phyloP scores from a whole-genome alignment of 1,139 yeast species.

The Eremothecium sinecaudum region DNA sequence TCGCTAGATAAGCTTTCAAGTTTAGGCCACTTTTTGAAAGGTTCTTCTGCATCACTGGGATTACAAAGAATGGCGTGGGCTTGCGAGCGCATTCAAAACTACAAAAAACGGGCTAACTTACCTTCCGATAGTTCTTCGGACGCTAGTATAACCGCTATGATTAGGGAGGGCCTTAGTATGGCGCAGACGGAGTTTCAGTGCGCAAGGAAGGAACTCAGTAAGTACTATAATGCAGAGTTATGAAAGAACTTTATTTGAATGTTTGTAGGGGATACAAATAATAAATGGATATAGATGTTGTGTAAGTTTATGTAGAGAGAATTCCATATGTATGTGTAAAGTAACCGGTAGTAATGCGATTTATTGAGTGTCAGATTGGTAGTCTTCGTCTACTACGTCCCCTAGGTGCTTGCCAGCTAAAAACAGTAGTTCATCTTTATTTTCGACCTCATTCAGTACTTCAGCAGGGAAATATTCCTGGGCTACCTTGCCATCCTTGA shows the following conservation, averaged over 20 bases:
- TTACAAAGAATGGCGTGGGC: conserved; percentile 69
- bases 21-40: conserved; percentile 87
- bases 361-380: conserved; percentile 14
- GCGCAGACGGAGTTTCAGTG: conserved; percentile 50
- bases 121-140: conserved; percentile 11
- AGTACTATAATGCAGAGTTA: conserved; percentile 46
- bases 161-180: conserved; percentile 44
- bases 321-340: too few relatives aligned
- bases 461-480: conserved; percentile 65
- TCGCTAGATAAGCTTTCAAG: conserved; percentile 57
- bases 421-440: conserved; percentile 22
- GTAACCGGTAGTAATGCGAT: not conserved
- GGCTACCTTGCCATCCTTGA: conserved; percentile 54
- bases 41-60: conserved; percentile 93
- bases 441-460: conserved; percentile 29
- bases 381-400: conserved; percentile 31
- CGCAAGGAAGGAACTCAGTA: conserved; percentile 49
- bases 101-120: conserved; percentile 47
- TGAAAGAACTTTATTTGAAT: conserved; percentile 24
- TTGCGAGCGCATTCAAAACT: conserved; percentile 89
- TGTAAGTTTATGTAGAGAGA: too few relatives aligned
- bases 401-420: conserved; percentile 40
- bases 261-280: too few relatives aligned
- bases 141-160: conserved; percentile 29
- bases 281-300: too few relatives aligned